Conservation (phyloP, 2,329 filamentous ascomycete species). For the Trichophyton mentagrophytes region DNA sequence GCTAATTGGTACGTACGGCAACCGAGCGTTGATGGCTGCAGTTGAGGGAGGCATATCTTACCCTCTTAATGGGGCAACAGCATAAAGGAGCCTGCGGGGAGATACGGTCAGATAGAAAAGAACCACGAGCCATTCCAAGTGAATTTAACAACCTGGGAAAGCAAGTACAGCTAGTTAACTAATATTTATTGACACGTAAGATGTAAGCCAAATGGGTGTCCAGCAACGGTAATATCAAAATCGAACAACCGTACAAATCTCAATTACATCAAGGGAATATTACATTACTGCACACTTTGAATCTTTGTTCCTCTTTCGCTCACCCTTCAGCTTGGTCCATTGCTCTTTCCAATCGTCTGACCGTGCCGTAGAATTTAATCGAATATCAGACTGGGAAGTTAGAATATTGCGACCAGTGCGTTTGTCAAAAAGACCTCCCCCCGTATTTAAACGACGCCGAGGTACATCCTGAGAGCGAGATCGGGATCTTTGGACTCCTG, state of each 20-base stretch:
- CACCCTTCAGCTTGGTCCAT: constrained; percentile 28
- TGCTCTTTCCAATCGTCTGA: constrained; percentile 11
- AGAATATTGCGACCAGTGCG: constrained; percentile 10
- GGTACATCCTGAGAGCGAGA: constrained; percentile 16
- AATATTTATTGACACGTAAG: too few relatives aligned
- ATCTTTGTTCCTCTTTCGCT: constrained; percentile 23
- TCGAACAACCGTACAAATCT: not conserved
- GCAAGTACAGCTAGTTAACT: too few relatives aligned
- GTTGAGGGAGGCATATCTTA: too few relatives aligned
- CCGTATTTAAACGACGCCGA: constrained; percentile 4
- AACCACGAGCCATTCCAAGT: too few relatives aligned
- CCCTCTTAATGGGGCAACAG: too few relatives aligned
- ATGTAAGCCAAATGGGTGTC: too few relatives aligned
- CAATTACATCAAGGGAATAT: constrained; percentile 4
- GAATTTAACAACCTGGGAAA: too few relatives aligned
- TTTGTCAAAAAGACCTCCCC: constrained; percentile 7
- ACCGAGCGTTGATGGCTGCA: too few relatives aligned
- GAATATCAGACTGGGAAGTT: constrained; percentile 10
- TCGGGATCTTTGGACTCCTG: constrained; percentile 10
- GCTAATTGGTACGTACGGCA: too few relatives aligned
- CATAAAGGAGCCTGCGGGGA: too few relatives aligned
- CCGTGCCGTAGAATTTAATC: constrained; percentile 1
- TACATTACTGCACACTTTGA: constrained; percentile 30
- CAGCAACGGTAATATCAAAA: not conserved
- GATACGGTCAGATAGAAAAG: too few relatives aligned